Base-by-base conservation (phyloP, 2,329 filamentous ascomycete species). In the Penicillium sclerotiorum region DNA sequence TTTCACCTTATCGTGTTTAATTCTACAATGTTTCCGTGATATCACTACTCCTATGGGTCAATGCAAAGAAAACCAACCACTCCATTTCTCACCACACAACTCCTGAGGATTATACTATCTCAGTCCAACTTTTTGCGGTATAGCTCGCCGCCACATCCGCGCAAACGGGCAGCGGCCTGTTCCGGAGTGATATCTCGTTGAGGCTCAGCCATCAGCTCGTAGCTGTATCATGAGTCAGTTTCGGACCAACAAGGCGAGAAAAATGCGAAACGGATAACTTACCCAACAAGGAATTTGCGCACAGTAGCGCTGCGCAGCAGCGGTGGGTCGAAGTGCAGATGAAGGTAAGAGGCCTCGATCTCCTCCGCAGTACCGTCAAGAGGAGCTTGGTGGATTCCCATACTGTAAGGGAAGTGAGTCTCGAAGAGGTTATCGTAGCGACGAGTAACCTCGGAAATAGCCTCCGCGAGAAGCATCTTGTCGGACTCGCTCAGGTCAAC, bases 101-200 rank as follows among this genome's bases (percentile, higher is more conserved):
- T 23, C 28, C n/a, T n/a, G n/a, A n/a, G n/a, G n/a, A n/a, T n/a
- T n/a, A n/a, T n/a, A n/a, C 6, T 3, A 11, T n/a, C 8, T 36
- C 53, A 58, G 18, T 68, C 59, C 40, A 85, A 61, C 58, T 75
- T 80, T 67, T 87, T 90, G 57, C 94, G 83, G 68, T 99, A 97
- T 55, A 99, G 74, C 67, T 90, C 84, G 13, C 91, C 91, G 3
- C 85, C 89, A 56, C 90, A 92, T 50, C 80, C 79, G 57, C 88
- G 83, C 52, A 99, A 75, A 42, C 85, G 84, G 21, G 84, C 85
- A 12, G 94, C 88, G 1, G 94, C 94, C 74, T 97, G 94, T 73
- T 99, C 94, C 0, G 94, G 93, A 0, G 94, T 99, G 63, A 99
- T 97, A 69, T 99, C 94, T 51, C 94, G 83, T 73, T 99, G 94